These are phyloP conservation scores for Rhodamnia rubescens DNA, from an alignment of 345 rosid genomes.

Conservation along the genomic window DNA sequence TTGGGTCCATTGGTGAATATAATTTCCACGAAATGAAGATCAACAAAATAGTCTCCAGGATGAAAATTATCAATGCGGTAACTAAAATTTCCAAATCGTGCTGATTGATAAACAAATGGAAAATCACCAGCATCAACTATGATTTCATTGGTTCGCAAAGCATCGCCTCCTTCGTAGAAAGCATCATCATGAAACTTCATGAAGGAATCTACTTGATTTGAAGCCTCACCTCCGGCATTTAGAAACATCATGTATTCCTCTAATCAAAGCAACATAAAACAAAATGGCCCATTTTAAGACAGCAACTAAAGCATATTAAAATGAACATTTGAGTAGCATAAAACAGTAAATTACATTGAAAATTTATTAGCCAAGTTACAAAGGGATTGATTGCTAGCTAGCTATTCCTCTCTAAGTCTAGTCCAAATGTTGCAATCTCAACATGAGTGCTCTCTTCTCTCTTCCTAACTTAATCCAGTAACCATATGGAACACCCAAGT, in stretches of 20 bases:
- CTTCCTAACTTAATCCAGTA: not conserved
- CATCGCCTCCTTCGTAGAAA: constrained; percentile 64
- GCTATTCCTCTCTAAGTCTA: not conserved
- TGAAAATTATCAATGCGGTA: constrained; percentile 43
- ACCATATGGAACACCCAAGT: not conserved
- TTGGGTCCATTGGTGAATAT: constrained; percentile 76
- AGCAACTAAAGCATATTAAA: not conserved
- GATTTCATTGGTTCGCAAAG: constrained; percentile 56
- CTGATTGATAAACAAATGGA: constrained; percentile 63
- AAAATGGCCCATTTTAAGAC: not conserved
- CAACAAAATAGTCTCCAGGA: constrained; percentile 56
- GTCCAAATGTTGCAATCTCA: not conserved
- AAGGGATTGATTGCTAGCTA: not conserved
- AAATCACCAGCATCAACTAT: constrained; percentile 74
- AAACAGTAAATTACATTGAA: not conserved
- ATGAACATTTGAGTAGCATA: not conserved
- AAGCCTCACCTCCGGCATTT: constrained; percentile 63
- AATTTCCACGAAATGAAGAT: constrained; percentile 88
- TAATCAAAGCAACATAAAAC: constrained; percentile 10
- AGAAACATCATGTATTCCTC: constrained; percentile 62
- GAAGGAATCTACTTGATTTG: constrained; percentile 27
- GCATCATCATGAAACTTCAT: constrained; percentile 35
- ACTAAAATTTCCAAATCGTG: constrained; percentile 62
- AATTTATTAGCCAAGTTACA: not conserved
- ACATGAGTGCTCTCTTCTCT: not conserved